A percentile compares a stretch with the other conserved stretches of the same genome.
Evolutionary conservation across 371 early-diverging fungal genomes (phyloP).

Genomic region (Conidiobolus incongruus): DNA sequence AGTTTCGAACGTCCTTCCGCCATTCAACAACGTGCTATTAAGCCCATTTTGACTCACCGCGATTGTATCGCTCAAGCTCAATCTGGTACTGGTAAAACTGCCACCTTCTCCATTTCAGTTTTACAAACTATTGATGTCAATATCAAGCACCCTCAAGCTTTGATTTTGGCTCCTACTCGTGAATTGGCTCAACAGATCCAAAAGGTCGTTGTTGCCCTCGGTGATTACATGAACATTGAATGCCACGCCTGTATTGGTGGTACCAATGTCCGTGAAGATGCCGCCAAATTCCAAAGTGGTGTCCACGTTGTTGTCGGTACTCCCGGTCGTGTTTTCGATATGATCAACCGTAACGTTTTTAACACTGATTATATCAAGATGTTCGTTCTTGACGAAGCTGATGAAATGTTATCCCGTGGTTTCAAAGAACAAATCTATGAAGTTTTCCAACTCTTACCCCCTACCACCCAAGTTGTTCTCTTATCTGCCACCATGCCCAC

Average conservation of each 20-base stretch:
- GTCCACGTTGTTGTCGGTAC: slow-evolving; percentile 97
- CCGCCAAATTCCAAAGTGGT: slow-evolving; percentile 62
- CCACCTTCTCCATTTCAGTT: slow-evolving; percentile 96
- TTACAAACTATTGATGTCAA: slow-evolving; percentile 82
- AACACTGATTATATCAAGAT: slow-evolving; percentile 82
- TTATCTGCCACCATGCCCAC: slow-evolving; percentile 94
- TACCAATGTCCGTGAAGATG: slow-evolving; percentile 77
- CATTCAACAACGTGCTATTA: slow-evolving; percentile 95
- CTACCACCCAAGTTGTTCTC: slow-evolving; percentile 89
- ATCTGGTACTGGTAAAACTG: slow-evolving; percentile 99
- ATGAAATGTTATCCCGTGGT: slow-evolving; percentile 93
- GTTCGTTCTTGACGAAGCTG: slow-evolving; percentile 98
- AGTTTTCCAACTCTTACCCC: slow-evolving; percentile 84
- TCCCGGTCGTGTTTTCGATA: slow-evolving; percentile 98
- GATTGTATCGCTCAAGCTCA: slow-evolving; percentile 99
- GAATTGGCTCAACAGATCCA: slow-evolving; percentile 97
- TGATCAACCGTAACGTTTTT: slow-evolving; percentile 82
- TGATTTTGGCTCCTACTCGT: slow-evolving; percentile 96
- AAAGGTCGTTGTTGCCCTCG: slow-evolving; percentile 74
- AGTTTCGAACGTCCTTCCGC: slow-evolving; percentile 81
- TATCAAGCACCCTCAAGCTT: slow-evolving; percentile 76
- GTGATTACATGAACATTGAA: slow-evolving; percentile 83
- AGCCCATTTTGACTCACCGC: slow-evolving; percentile 73
- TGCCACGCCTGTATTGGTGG: slow-evolving; percentile 98
- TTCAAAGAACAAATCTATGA: slow-evolving; percentile 99